Conservation (phyloP, 2,329 filamentous ascomycete genomes). For the Ascochyta koolunga region DNA sequence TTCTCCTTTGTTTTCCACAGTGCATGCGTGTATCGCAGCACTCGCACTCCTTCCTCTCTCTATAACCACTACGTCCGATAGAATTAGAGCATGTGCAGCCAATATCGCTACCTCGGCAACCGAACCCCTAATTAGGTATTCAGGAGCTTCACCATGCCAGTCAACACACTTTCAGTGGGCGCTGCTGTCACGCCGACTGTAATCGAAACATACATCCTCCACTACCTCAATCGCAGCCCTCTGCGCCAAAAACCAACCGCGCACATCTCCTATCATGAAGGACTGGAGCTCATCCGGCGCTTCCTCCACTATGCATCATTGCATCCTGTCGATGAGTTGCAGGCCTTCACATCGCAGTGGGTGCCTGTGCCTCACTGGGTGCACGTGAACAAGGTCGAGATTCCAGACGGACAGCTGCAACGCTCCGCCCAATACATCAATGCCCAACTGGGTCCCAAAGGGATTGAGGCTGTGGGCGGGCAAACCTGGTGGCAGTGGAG, state of each 20-base stretch:
- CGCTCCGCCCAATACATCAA: conserved; percentile 68
- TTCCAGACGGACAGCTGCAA: conserved; percentile 69
- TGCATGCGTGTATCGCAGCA: not conserved
- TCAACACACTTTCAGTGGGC: conserved; percentile 82
- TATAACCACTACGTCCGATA: not conserved
- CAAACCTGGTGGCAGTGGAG: conserved; percentile 77
- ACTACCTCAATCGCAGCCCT: conserved; percentile 84
- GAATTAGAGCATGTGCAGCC: conserved; percentile 2
- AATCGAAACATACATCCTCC: conserved; percentile 82
- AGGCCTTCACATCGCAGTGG: conserved; percentile 89
- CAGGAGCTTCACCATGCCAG: conserved; percentile 56
- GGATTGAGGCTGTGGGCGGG: conserved; percentile 81
- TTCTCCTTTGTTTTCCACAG: not conserved
- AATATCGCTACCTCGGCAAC: conserved; percentile 15
- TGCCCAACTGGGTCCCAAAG: conserved; percentile 77
- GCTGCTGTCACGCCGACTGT: conserved; percentile 87
- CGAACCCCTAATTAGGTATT: conserved; percentile 8
- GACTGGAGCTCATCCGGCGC: conserved; percentile 81
- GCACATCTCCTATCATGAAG: conserved; percentile 93
- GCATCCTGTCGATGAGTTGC: conserved; percentile 90
- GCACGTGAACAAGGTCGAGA: conserved; percentile 71
- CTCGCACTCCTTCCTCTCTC: not conserved
- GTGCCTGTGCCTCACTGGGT: conserved; percentile 91
- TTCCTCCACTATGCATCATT: conserved; percentile 86
- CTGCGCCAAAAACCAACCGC: conserved; percentile 81